Evolutionary conservation across 2,329 filamentous ascomycete genomes (phyloP), one percentile per base, ranked within the genome.

Genomic region (Claviceps humidiphila): DNA sequence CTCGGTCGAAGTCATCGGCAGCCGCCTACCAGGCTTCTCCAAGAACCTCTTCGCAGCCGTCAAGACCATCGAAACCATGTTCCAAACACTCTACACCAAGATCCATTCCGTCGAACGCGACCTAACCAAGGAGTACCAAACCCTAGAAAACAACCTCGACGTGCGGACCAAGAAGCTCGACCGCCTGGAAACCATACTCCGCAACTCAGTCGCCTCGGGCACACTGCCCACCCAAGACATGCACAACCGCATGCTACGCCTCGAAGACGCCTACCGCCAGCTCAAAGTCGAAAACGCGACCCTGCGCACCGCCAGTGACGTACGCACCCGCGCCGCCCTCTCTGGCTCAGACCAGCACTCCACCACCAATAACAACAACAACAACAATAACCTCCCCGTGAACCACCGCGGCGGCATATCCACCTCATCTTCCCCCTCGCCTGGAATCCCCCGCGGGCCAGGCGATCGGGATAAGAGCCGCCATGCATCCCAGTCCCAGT

Each of bases 81-180:
- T 97, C 39, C 77, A 79, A 17, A 80, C 81, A 8, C 95, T 95
- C 72, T 85, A 87, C 61, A 74, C 77, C 41, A 84, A 88, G 54
- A 87, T 96, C 63, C 87, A 87, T 61, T 74, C 76, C 6, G 83
- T 96, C n/a, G 93, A 98, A 66, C 83, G 87, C 48, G 87, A 95
- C 55, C 71, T 97, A n/a, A 85, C 84, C 71, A 87, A 89, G 56
- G 90, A 97, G 62, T 97, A 96, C 62, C 87, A 94, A 61, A 80
- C 78, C 0, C 75, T 98, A 1, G 89, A 96, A 66, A 82, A 82
- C 59, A 87, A 82, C 40, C 80, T 96, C 30, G 87, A 93, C 51
- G 70, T 82, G 26, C 83, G 89, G 16, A 78, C 84, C 54, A 93
- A 94, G 71, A 88, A 89, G 59, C 78, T 98, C 34, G 91, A 97